Base-by-base conservation (phyloP, 352 stramenopile species). In the Pythium myriotylum region DNA sequence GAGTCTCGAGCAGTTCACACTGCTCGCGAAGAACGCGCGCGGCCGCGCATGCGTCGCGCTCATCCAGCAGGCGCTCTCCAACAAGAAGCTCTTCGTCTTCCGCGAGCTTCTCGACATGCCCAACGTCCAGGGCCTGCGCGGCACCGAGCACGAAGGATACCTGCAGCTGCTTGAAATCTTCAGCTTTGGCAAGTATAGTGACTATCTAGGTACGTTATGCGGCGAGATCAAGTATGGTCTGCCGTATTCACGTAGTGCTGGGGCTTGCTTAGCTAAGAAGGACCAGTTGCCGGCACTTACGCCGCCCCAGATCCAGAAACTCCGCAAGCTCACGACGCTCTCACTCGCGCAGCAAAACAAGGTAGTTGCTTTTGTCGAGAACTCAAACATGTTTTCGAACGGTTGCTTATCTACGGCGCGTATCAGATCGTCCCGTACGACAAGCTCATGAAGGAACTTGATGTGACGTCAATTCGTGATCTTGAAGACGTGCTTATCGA, bases 401-500 rank as follows among this genome's bases (percentile, higher is more conserved):
- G 5, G 29, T 35, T 10, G 10, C 29, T 35, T 35, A 35, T 35
- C 29, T 35, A 10, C 29, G 5, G 29, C 5, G 29, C 29, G 29
- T 35, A 10, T 35, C 43, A 94, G 84, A 88, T 87, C 33, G 85
- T 95, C 23, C 83, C 84, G 41, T 97, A 97, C 59, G 70, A 76
- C 17, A 84, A 72, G 52, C 65, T 98, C 40, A 83, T 93, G 73
- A 71, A 79, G 46, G 80, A 79, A 35, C 68, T 98, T 32, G 84
- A 81, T 47, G 78, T 98, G 23, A 54, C 76, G 20, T 88, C 81
- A 19, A 77, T 97, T 19, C 86, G 91, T 33, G 86, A 96, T 32
- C 79, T 98, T 19, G 92, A 98, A 76, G 92, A 97, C 67, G 81
- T 97, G 32, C 78, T 98, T 23, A 97, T 98, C 51, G 90, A 97